Conservation (phyloP, 768 basidiomycete genomes). For the Leccinum truebloodii region DNA sequence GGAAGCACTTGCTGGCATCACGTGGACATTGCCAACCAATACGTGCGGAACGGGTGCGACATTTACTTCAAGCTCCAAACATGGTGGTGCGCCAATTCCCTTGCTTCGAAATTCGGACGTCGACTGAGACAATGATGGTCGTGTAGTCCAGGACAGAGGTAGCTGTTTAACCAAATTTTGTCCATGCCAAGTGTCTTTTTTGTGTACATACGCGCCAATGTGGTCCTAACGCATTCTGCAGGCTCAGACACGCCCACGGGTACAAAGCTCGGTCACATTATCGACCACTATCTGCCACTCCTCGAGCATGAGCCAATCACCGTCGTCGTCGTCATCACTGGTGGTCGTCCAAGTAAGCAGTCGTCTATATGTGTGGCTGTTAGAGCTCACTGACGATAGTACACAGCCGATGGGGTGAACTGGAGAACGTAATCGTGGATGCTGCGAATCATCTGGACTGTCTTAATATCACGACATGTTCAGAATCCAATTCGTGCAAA, state of each 20-base stretch:
- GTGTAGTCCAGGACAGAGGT: conserved; percentile 26
- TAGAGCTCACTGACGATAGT: too few relatives aligned
- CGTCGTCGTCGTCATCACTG: too few relatives aligned
- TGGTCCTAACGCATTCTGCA: conserved; percentile 1
- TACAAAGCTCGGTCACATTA: conserved; percentile 36
- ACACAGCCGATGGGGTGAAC: too few relatives aligned
- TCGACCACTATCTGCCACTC: too few relatives aligned
- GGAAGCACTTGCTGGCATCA: conserved; percentile 43
- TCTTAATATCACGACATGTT: too few relatives aligned
- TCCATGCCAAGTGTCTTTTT: conserved; percentile 21
- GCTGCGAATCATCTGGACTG: too few relatives aligned
- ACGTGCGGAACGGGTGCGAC: conserved; percentile 37
- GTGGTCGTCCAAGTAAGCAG: too few relatives aligned
- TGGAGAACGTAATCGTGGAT: too few relatives aligned
- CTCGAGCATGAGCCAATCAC: too few relatives aligned
- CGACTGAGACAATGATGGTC: not conserved
- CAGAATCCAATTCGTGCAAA: too few relatives aligned
- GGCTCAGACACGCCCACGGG: conserved; percentile 42
- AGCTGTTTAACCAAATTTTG: conserved; percentile 24
- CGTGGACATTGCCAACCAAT: conserved; percentile 36
- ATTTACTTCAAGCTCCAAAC: conserved; percentile 37
- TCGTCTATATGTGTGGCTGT: too few relatives aligned
- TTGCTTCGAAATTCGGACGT: not conserved
- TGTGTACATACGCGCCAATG: not conserved
- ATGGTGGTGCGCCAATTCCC: conserved; percentile 18